A percentile compares a stretch with the other conserved stretches of the same genome.
These are phyloP conservation scores for Leishmania mexicana DNA, from an alignment of 208 protist genomes.

Conservation along the genomic window DNA sequence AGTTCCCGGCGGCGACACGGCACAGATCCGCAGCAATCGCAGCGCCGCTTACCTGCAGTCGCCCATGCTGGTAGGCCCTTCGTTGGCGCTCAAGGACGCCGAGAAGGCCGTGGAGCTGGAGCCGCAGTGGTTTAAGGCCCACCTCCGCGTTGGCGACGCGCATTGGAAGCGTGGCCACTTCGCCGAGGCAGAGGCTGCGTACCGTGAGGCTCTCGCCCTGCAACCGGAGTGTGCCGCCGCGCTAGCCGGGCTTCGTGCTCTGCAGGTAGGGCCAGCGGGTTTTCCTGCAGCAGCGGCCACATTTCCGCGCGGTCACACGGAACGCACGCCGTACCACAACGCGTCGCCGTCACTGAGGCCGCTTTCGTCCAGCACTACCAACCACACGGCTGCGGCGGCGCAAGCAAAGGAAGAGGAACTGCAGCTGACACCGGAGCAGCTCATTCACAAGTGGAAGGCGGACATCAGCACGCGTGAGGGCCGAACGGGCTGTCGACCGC, in stretches of 20 bases:
- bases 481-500: constrained; percentile 45
- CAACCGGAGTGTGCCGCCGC: constrained; percentile 56
- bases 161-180: constrained; percentile 91
- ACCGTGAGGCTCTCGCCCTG: constrained; percentile 58
- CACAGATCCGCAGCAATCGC: constrained; percentile 87
- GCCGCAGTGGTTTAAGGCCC: constrained; percentile 83
- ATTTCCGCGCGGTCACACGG: background rate
- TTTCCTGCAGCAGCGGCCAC: constrained; percentile 9
- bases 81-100: constrained; percentile 87
- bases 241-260: constrained; percentile 36
- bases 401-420: constrained; percentile 18
- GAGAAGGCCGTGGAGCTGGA: constrained; percentile 74
- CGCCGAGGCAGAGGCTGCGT: constrained; percentile 75
- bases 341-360: background rate
- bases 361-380: background rate
- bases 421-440: constrained; percentile 26
- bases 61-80: constrained; percentile 63
- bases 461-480: constrained; percentile 51
- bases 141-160: constrained; percentile 81
- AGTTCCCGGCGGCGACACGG: constrained; percentile 45
- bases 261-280: constrained; percentile 38
- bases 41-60: constrained; percentile 86
- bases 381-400: background rate
- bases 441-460: constrained; percentile 44
- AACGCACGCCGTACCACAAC: background rate